Evolutionary conservation across 305 asterid species (phyloP).

Genomic region (Ilex paraguariensis): DNA sequence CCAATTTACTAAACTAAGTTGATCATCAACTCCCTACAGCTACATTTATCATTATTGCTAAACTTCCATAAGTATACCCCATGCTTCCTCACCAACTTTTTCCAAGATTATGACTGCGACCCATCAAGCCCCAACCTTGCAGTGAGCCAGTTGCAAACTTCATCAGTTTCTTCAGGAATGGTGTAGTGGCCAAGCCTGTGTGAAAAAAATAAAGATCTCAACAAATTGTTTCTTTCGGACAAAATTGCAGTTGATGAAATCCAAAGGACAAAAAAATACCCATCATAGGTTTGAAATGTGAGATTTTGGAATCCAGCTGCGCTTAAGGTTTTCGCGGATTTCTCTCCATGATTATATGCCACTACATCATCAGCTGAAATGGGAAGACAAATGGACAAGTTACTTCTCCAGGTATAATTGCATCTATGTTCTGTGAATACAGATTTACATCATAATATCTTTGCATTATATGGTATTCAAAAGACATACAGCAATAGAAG

Average conservation of each 20-base stretch:
- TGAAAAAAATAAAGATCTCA: conserved; percentile 1
- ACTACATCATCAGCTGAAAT: conserved; percentile 81
- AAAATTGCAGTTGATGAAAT: not conserved
- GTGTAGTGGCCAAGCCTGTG: conserved; percentile 71
- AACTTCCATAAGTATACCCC: conserved; percentile 6
- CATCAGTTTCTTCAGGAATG: conserved; percentile 47
- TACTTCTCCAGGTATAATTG: too few species aligned
- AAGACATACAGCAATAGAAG: too few species aligned
- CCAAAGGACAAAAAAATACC: conserved; percentile 31
- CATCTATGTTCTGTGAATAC: too few species aligned
- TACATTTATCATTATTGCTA: conserved; percentile 2
- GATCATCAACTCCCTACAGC: conserved; percentile 4
- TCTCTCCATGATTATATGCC: conserved; percentile 47
- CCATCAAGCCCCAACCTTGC: conserved; percentile 44
- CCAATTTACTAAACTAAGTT: conserved; percentile 4
- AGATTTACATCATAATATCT: too few species aligned
- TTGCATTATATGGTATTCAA: too few species aligned
- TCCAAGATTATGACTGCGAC: conserved; percentile 3
- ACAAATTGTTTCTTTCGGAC: not conserved
- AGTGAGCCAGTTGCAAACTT: conserved; percentile 54
- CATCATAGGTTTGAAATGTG: conserved; percentile 47
- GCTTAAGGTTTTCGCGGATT: conserved; percentile 43
- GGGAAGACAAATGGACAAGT: not conserved
- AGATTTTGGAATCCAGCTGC: conserved; percentile 59
- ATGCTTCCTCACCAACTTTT: not conserved